Conservation (phyloP, 768 basidiomycete species). For the Lactifluus echinatus region DNA sequence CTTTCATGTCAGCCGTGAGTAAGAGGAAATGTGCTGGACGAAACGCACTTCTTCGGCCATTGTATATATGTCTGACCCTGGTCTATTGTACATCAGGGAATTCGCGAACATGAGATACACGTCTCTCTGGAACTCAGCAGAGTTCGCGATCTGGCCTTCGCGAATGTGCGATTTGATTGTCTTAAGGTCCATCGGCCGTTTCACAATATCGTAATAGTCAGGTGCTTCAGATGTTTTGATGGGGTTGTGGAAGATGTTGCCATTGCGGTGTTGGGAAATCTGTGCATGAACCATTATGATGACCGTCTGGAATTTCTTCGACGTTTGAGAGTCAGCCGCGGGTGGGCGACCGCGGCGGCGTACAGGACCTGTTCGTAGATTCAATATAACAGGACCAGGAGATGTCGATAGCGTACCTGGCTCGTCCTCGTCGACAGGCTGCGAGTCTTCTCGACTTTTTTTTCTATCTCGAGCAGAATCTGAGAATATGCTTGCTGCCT, state of each 20-base stretch:
- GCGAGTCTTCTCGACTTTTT: conserved; percentile 57
- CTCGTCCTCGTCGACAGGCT: conserved; percentile 59
- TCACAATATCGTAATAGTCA: conserved; percentile 87
- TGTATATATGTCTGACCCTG: conserved; percentile 72
- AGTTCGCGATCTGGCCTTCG: conserved; percentile 72
- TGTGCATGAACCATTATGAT: conserved; percentile 74
- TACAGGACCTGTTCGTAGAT: conserved; percentile 5
- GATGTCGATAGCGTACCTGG: conserved; percentile 22
- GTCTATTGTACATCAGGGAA: conserved; percentile 93
- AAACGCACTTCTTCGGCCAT: conserved; percentile 84
- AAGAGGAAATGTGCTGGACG: background rate
- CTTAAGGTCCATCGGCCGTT: conserved; percentile 92
- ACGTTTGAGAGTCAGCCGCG: conserved; percentile 27
- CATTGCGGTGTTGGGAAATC: conserved; percentile 79
- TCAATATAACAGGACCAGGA: background rate
- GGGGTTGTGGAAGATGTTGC: conserved; percentile 85
- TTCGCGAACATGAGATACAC: conserved; percentile 93
- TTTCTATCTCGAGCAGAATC: conserved; percentile 46
- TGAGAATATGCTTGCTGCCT: conserved; percentile 35
- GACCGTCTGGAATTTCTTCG: conserved; percentile 72
- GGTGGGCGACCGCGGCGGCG: conserved; percentile 23
- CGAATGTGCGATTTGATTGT: conserved; percentile 82
- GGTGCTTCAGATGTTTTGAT: conserved; percentile 84
- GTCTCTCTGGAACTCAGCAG: conserved; percentile 84
- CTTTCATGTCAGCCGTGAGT: background rate